Base-by-base conservation (phyloP, 2,329 filamentous ascomycete species). In the Nannizzia gypsea region DNA sequence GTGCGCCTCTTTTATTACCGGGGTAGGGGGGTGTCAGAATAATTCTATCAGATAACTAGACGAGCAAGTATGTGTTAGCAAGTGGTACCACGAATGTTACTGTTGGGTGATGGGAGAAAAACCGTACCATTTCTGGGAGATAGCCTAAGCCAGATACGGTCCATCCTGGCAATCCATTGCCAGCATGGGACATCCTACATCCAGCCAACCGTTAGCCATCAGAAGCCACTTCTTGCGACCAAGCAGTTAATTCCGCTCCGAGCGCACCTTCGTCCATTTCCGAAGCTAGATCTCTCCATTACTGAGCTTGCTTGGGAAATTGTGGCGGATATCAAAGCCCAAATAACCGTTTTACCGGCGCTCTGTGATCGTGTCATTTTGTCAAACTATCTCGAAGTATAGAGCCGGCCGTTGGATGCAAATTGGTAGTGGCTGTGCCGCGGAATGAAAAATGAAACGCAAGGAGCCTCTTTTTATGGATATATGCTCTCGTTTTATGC, bases 11-110 rank as follows among this genome's bases (percentile, higher is more conserved):
- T 69, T 88, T 85, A 74, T 90, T 90, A 59, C 93, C 93, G 4
- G 90, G 90, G 56, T 85, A 85, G 13, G 90, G 86, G 9, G 93
- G 92, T 1, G 93, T 99, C 60, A 99, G 82, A 71, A 99, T 88
- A 62, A 97, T 71, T 72, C 91, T 90, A 79, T 97, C 92, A 65
- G 90, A 95, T 62, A 96, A 83, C 75, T 77, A 15, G 15, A 28
- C 56, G 56, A 20, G 24, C 38, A 57, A 54, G 26, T 48, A 13
- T 22, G n/a, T 17, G 56, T 50, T 42, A 31, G 42, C 34, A 13
- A 3, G n/a, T 15, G n/a, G 3, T 42, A n/a, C 5, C 15, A 15
- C 6, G n/a, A 42, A 42, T 3, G 9, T 42, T 9, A 3, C 8
- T 8, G 0, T 9, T 1, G 17, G n/a, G 2, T 28, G 13, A 9